phyloP scores from a whole-genome alignment of 306 rosid genomes.

The Abrus precatorius region DNA sequence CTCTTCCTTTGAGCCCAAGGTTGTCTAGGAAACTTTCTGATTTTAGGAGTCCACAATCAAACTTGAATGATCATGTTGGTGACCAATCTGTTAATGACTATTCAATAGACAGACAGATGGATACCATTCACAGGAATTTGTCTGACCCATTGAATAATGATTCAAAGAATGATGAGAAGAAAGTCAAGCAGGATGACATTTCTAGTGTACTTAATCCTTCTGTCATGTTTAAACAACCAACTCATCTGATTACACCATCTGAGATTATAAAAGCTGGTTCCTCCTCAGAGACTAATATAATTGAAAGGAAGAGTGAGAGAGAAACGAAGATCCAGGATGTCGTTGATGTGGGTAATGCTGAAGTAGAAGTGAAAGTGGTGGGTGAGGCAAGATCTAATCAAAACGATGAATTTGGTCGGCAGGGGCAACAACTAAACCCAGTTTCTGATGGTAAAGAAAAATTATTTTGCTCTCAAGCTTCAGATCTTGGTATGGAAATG shows the following conservation, averaged over 20 bases:
- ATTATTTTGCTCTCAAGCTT: constrained; percentile 89
- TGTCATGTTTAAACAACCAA: constrained; percentile 82
- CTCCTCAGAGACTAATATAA: constrained; percentile 70
- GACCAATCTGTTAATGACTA: constrained; percentile 73
- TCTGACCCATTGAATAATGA: constrained; percentile 73
- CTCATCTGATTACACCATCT: constrained; percentile 92
- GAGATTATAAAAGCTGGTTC: constrained; percentile 81
- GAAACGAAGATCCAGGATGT: constrained; percentile 81
- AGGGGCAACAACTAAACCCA: constrained; percentile 63
- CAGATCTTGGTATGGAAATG: constrained; percentile 97
- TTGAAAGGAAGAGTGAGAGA: constrained; percentile 72
- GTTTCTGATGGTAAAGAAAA: constrained; percentile 73
- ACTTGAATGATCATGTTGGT: constrained; percentile 68
- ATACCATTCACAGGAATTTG: constrained; percentile 62
- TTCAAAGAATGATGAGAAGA: constrained; percentile 64
- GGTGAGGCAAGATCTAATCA: constrained; percentile 80
- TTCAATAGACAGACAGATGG: constrained; percentile 80
- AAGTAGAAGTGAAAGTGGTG: constrained; percentile 85
- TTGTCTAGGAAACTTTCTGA: constrained; percentile 85
- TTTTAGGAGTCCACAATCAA: constrained; percentile 73
- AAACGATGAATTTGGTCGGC: constrained; percentile 65
- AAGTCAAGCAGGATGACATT: constrained; percentile 72
- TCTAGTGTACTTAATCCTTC: constrained; percentile 69
- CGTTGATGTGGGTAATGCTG: constrained; percentile 71
- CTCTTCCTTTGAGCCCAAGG: constrained; percentile 89